phyloP scores from a whole-genome alignment of 2,329 filamentous ascomycete genomes.

The Westerdykella aurantiaca region DNA sequence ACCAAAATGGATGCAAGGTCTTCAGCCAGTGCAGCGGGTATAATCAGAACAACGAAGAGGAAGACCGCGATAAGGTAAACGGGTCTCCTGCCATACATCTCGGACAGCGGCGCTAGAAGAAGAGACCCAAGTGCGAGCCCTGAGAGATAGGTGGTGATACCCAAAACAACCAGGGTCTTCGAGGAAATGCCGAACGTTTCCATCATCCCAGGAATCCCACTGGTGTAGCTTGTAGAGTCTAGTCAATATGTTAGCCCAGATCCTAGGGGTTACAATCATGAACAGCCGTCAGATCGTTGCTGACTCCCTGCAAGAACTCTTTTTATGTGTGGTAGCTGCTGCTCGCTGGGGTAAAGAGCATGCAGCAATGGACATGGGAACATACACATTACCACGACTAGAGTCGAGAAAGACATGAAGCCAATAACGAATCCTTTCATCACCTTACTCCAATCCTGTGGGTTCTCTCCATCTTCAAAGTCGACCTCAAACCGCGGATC shows the following conservation, averaged over 20 bases:
- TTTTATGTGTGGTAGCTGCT: too few species aligned
- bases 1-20: conserved; percentile 65
- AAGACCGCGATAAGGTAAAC: conserved; percentile 64
- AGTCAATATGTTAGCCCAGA: neutral
- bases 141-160: conserved; percentile 71
- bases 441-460: conserved; percentile 60
- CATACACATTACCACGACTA: conserved; percentile 42
- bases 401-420: conserved; percentile 54
- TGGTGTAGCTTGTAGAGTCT: conserved; percentile 71
- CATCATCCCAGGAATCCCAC: conserved; percentile 63
- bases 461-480: conserved; percentile 59
- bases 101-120: conserved; percentile 66
- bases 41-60: conserved; percentile 61
- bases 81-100: conserved; percentile 60
- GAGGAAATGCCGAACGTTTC: conserved; percentile 56
- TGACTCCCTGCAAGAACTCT: too few species aligned
- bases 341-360: neutral
- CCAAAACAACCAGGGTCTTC: conserved; percentile 62
- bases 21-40: conserved; percentile 65
- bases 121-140: conserved; percentile 68
- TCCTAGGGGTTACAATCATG: neutral
- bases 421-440: conserved; percentile 52
- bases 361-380: neutral
- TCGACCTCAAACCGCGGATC: conserved; percentile 66
- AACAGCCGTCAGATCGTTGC: neutral